Conservation (phyloP, 2,329 filamentous ascomycete genomes). For the Xylariaceae sp. region DNA sequence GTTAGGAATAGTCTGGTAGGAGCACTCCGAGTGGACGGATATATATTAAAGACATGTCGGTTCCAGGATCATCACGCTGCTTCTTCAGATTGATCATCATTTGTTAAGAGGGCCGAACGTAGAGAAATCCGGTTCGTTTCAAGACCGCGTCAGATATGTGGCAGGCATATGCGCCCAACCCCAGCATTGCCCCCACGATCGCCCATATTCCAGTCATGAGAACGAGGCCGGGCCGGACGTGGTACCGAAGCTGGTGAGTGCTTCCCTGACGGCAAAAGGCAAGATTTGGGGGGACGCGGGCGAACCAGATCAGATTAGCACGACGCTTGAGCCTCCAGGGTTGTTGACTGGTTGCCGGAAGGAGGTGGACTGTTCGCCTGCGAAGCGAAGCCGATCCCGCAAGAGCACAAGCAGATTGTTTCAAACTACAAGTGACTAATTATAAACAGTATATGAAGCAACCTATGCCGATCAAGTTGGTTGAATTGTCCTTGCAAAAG, state of each 20-base stretch:
- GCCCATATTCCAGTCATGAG: background rate
- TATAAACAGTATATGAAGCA: too few relatives aligned
- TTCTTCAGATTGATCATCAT: slow-evolving; percentile 20
- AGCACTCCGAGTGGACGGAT: slow-evolving; percentile 28
- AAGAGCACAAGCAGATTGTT: too few relatives aligned
- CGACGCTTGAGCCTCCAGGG: too few relatives aligned
- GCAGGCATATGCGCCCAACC: background rate
- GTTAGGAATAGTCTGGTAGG: slow-evolving; percentile 16
- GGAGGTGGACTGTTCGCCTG: too few relatives aligned
- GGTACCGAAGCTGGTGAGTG: background rate
- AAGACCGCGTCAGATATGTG: slow-evolving; percentile 10
- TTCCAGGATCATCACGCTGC: slow-evolving; percentile 19
- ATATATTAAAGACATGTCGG: slow-evolving; percentile 24
- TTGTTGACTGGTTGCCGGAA: too few relatives aligned
- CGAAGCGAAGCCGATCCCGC: too few relatives aligned
- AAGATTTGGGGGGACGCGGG: background rate
- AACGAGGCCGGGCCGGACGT: background rate
- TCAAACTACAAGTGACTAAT: too few relatives aligned
- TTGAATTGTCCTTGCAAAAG: too few relatives aligned
- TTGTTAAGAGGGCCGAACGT: slow-evolving; percentile 13
- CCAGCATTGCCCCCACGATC: background rate
- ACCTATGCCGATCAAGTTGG: too few relatives aligned
- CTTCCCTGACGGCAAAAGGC: background rate
- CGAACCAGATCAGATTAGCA: too few relatives aligned
- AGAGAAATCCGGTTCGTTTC: slow-evolving; percentile 9